Percentiles rank a stretch among this genome's conserved stretches.
Conservation (phyloP, 1,284 basidiomycete genomes). For the Gomphus bonarii region DNA sequence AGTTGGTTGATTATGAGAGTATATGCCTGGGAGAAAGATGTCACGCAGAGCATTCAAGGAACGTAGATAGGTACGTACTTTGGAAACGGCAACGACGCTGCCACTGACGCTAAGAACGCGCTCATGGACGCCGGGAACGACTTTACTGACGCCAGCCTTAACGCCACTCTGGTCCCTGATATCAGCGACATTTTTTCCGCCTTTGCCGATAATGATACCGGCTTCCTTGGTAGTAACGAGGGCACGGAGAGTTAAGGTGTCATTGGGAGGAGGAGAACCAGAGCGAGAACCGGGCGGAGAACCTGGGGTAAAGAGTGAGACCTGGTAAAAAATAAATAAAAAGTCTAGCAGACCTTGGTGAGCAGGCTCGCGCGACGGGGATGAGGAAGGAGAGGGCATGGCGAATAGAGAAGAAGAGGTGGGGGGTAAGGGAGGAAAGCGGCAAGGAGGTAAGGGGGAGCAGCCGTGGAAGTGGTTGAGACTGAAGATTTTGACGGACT, state of each 20-base stretch:
- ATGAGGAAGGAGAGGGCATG: constrained; percentile 9
- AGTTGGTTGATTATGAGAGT: constrained; percentile 91
- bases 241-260: constrained; percentile 79
- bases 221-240: constrained; percentile 95
- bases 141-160: constrained; percentile 98
- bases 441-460: constrained; percentile 3
- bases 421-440: constrained; percentile 12
- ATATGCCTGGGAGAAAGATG: constrained; percentile 63
- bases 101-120: constrained; percentile 93
- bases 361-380: constrained; percentile 5
- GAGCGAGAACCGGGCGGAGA: constrained; percentile 42
- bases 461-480: not conserved
- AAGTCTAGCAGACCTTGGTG: not conserved
- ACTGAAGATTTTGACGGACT: constrained; percentile 6
- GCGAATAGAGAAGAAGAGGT: constrained; percentile 32
- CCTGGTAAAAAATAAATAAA: not conserved
- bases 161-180: constrained; percentile 91
- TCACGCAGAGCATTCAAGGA: constrained; percentile 10
- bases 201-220: constrained; percentile 94
- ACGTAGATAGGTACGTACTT: constrained; percentile 38
- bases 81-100: constrained; percentile 82
- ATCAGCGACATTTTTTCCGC: constrained; percentile 93
- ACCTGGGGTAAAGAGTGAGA: constrained; percentile 2
- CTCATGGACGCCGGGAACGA: constrained; percentile 95
- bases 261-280: constrained; percentile 47